Evolutionary conservation across 208 protist genomes (phyloP), one percentile per base, ranked within the genome.

Genomic region (Acanthamoeba sp.): DNA sequence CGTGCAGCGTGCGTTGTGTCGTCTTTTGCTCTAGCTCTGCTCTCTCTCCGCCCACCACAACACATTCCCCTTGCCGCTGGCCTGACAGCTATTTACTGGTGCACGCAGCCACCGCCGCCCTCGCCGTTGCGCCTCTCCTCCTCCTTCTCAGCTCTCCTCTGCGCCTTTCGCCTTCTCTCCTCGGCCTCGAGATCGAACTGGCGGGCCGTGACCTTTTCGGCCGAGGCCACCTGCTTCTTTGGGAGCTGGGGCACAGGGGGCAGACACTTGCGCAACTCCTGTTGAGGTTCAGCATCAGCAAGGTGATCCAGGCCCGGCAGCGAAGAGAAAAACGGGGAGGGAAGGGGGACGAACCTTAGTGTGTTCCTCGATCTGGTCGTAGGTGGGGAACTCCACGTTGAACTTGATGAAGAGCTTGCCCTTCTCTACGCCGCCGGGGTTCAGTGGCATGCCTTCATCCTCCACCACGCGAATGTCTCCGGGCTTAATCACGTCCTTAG

Each of bases 391-490:
- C 20, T 36, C 4, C 24, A 91, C 22, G 40, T 91, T 36, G 38
- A 91, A 91, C n/a, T 69, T 66, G 27, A 91, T 45, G 62, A 36
- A 69, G 14, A 91, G 85, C 5, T 48, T 73, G 62, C 85, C 85
- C 85, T 69, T 66, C 94, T 99, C 97, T 36, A 98, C 50, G 2
- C 38, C 38, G 16, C 27, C 93, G 89, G 97, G 97, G 16, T 97
- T 98, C 10, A 57, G 38, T 3, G 85, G 85, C 85, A 91, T 91
- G 34, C 85, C 85, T 38, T 91, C 85, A 27, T 32, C 52, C 24
- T 32, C 27, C 34, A 91, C 62, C 7, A 66, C 55, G 5, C 50
- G 2, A 3, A 91, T 48, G n/a, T 91, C 85, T 10, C 50, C 42
- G 6, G 85, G 85, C n/a, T 69, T 20, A 4, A 91, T 69, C 6